These are phyloP conservation scores for Pichia rugopelliculosa DNA, from an alignment of 805 yeast species.

Conservation along the genomic window DNA sequence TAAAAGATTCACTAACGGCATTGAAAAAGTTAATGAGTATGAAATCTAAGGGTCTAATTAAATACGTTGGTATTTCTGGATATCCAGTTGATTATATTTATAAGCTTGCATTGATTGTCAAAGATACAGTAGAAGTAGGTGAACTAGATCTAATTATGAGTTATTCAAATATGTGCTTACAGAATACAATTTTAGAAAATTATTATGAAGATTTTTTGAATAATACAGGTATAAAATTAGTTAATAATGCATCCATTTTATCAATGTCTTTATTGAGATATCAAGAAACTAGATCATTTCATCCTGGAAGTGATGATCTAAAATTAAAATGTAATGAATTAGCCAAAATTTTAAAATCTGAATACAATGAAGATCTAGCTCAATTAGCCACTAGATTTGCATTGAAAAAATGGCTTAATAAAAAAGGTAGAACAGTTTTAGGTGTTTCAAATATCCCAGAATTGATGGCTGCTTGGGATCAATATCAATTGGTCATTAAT, in stretches of 20 bases:
- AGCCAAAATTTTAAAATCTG: slow-evolving; percentile 31
- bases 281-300: slow-evolving; percentile 62
- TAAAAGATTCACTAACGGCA: slow-evolving; percentile 51
- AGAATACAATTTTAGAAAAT: slow-evolving; percentile 50
- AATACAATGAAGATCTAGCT: slow-evolving; percentile 58
- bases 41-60: slow-evolving; percentile 56
- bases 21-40: slow-evolving; percentile 50
- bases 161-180: slow-evolving; percentile 77
- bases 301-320: slow-evolving; percentile 64
- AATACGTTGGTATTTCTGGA: slow-evolving; percentile 74
- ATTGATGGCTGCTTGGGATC: slow-evolving; percentile 51
- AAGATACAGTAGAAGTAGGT: slow-evolving; percentile 39
- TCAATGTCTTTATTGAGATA: slow-evolving; percentile 81
- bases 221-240: slow-evolving; percentile 46
- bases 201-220: slow-evolving; percentile 41
- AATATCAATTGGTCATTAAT: slow-evolving; percentile 42
- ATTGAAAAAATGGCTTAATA: slow-evolving; percentile 45
- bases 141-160: slow-evolving; percentile 69
- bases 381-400: slow-evolving; percentile 78
- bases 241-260: slow-evolving; percentile 80
- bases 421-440: slow-evolving; percentile 57
- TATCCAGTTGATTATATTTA: slow-evolving; percentile 72
- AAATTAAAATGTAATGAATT: slow-evolving; percentile 43
- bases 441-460: slow-evolving; percentile 68
- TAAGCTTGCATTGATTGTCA: slow-evolving; percentile 38